phyloP scores from a whole-genome alignment of 305 asterid genomes.

The Solanum aculeatissimum region DNA sequence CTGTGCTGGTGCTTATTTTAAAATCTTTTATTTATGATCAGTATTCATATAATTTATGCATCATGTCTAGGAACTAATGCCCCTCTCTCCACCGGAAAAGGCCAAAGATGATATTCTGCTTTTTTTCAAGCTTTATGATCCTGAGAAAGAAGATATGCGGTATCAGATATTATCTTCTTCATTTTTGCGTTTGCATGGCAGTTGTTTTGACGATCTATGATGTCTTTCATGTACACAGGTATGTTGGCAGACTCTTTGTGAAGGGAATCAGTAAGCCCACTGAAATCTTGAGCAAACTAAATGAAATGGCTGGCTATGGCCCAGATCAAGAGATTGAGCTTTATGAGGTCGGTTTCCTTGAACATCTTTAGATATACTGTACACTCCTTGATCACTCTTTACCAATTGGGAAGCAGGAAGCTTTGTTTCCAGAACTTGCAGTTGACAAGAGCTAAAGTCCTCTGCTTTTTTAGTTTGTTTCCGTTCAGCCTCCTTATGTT shows the following conservation, averaged over 20 bases:
- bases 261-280: constrained; percentile 5
- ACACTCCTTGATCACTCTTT: background rate
- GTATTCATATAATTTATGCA: background rate
- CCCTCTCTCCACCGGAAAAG: constrained; percentile 10
- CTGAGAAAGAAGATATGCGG: background rate
- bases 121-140: background rate
- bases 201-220: background rate
- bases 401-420: background rate
- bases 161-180: constrained; percentile 10
- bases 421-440: background rate
- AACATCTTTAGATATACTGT: background rate
- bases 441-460: background rate
- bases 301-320: constrained; percentile 11
- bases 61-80: background rate
- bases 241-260: constrained; percentile 10
- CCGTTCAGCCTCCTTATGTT: background rate
- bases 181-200: constrained; percentile 3
- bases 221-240: background rate
- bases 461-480: background rate
- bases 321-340: constrained; percentile 13
- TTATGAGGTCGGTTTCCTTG: constrained; percentile 3
- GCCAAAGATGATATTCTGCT: background rate
- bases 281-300: constrained; percentile 2
- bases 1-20: background rate
- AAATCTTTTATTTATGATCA: background rate